Conservation (phyloP, 257 asterid genomes). For the Capsicum pubescens region DNA sequence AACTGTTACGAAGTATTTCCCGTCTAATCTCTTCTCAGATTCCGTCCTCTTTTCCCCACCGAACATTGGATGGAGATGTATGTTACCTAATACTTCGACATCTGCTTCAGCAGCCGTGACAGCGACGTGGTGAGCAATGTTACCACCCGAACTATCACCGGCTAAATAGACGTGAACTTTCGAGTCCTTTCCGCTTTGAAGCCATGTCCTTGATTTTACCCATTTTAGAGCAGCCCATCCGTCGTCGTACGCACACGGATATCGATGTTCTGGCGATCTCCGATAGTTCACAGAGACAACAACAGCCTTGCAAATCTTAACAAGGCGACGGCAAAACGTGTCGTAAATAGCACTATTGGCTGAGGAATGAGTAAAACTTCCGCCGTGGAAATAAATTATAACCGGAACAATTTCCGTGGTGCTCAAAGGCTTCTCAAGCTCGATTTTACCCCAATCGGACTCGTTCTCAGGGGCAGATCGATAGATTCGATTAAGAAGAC, state of each 20-base stretch:
- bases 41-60: conserved; percentile 81
- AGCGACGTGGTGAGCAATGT: conserved; percentile 83
- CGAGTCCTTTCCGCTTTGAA: conserved; percentile 55
- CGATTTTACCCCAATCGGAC: conserved; percentile 45
- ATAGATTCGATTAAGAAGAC: conserved; percentile 70
- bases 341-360: conserved; percentile 88
- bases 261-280: conserved; percentile 74
- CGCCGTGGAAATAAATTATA: conserved; percentile 85
- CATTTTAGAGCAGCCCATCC: conserved; percentile 85
- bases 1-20: conserved; percentile 69
- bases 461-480: conserved; percentile 43
- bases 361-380: conserved; percentile 90
- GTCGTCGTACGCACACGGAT: conserved; percentile 80
- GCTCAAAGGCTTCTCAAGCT: conserved; percentile 72
- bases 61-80: conserved; percentile 74
- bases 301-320: conserved; percentile 60
- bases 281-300: conserved; percentile 87
- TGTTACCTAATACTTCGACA: conserved; percentile 66
- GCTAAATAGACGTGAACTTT: conserved; percentile 65
- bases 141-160: conserved; percentile 91
- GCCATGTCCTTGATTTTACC: conserved; percentile 72
- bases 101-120: conserved; percentile 63
- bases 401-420: conserved; percentile 61
- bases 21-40: conserved; percentile 68
- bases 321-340: conserved; percentile 81